phyloP scores from a whole-genome alignment of 2,329 filamentous ascomycete genomes.

The Cephalotrichum gorgonifer region DNA sequence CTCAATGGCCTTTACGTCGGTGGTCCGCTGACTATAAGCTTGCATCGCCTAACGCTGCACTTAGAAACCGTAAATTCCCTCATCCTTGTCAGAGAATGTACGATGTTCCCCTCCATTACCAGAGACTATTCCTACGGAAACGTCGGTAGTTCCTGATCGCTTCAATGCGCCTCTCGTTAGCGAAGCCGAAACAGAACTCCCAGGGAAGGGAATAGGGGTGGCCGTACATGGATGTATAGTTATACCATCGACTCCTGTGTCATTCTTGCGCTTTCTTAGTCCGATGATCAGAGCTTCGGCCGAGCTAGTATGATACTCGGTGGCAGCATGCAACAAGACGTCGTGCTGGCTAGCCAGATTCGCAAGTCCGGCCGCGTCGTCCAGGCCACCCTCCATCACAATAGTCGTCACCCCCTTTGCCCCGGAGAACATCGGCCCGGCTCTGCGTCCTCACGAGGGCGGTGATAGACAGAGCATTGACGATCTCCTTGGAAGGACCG shows the following conservation, averaged over 20 bases:
- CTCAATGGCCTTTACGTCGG: too few relatives aligned
- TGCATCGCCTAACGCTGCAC: conserved; percentile 20
- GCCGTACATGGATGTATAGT: conserved; percentile 23
- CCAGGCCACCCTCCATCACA: background rate
- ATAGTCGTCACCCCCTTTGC: conserved; percentile 1
- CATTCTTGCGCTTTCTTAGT: conserved; percentile 21
- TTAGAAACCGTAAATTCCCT: conserved; percentile 27
- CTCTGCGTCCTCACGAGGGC: conserved; percentile 9
- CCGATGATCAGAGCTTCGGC: conserved; percentile 28
- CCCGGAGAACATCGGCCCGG: conserved; percentile 7
- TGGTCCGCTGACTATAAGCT: conserved; percentile 27
- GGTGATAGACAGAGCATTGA: conserved; percentile 5
- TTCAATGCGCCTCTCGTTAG: too few relatives aligned
- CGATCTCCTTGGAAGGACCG: background rate
- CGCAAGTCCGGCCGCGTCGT: conserved; percentile 8
- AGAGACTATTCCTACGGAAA: conserved; percentile 26
- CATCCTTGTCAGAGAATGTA: conserved; percentile 27
- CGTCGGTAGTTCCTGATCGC: conserved; percentile 28
- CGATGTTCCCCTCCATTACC: conserved; percentile 11
- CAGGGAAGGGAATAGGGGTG: conserved; percentile 8
- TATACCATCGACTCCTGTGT: conserved; percentile 13
- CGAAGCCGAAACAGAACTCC: background rate
- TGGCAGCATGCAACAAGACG: conserved; percentile 28
- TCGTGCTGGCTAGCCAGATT: conserved; percentile 10
- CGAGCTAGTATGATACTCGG: conserved; percentile 22